Conservation (phyloP, 228 moss, liverwort and hornwort genomes). For the Sphagnum fallax region DNA sequence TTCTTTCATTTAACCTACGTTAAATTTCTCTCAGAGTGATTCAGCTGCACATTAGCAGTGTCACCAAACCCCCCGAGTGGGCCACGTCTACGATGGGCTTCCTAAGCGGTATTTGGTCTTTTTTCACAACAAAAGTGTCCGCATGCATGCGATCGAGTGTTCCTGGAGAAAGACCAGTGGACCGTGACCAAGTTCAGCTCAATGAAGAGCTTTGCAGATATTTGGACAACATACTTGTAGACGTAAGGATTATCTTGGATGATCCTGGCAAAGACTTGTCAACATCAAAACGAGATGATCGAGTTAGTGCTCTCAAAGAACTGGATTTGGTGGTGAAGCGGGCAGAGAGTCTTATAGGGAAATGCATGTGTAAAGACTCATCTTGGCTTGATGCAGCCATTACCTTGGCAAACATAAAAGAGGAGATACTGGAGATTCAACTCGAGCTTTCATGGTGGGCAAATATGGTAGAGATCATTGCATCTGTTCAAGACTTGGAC, state of each 20-base stretch:
- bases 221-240: not conserved
- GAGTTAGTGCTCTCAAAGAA: conserved; percentile 16
- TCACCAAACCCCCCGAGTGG: too few relatives aligned
- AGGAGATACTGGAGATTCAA: conserved; percentile 22
- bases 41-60: too few relatives aligned
- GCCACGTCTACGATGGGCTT: too few relatives aligned
- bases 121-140: too few relatives aligned
- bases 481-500: conserved; percentile 3
- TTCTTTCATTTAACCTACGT: too few relatives aligned
- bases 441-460: conserved; percentile 34
- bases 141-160: too few relatives aligned
- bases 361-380: conserved; percentile 20
- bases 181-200: not conserved
- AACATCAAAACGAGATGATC: conserved; percentile 4
- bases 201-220: not conserved
- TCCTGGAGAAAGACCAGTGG: too few relatives aligned
- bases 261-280: not conserved
- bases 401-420: conserved; percentile 14
- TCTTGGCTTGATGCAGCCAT: conserved; percentile 19
- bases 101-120: too few relatives aligned
- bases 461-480: conserved; percentile 15
- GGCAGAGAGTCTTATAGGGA: conserved; percentile 16
- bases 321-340: conserved; percentile 17
- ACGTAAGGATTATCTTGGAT: not conserved
- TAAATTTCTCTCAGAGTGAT: too few relatives aligned